These are phyloP conservation scores for Xylona heveae DNA, from an alignment of 495 filamentous ascomycete species.

Conservation along the genomic window DNA sequence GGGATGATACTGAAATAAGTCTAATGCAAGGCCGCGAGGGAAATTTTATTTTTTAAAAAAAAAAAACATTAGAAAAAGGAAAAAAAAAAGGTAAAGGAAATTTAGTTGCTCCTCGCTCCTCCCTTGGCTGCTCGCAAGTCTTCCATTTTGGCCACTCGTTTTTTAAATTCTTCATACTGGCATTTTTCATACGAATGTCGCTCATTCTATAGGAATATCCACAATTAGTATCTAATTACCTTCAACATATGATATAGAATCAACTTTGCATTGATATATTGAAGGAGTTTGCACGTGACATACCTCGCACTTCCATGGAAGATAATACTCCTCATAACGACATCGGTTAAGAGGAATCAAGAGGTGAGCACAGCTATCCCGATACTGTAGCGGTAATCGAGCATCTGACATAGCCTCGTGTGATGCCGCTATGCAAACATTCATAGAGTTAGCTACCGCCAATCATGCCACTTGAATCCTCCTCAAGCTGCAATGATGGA, in stretches of 20 bases:
- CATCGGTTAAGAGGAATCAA: conserved; percentile 91
- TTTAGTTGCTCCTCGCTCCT: conserved; percentile 76
- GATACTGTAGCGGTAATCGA: conserved; percentile 68
- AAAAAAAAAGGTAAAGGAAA: too few relatives aligned
- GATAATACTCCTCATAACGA: conserved; percentile 74
- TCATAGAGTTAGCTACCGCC: too few relatives aligned
- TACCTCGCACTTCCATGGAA: conserved; percentile 98
- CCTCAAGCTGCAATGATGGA: too few relatives aligned
- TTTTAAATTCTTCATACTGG: conserved; percentile 97
- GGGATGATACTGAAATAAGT: too few relatives aligned
- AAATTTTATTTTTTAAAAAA: too few relatives aligned
- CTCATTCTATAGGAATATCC: conserved; percentile 42
- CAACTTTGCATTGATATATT: conserved; percentile 1
- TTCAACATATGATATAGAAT: background rate
- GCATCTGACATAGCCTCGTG: conserved; percentile 96
- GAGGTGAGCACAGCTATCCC: conserved; percentile 84
- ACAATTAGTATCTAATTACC: background rate
- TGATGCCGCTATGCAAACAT: too few relatives aligned
- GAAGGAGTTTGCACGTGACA: conserved; percentile 11
- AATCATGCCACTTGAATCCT: too few relatives aligned
- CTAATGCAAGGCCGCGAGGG: too few relatives aligned
- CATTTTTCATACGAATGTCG: conserved; percentile 96
- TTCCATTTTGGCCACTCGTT: conserved; percentile 95
- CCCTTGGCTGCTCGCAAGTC: conserved; percentile 77
- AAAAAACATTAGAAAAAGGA: too few relatives aligned